Evolutionary conservation across 495 filamentous ascomycete species (phyloP).

Genomic region (Delitschia confertaspora): DNA sequence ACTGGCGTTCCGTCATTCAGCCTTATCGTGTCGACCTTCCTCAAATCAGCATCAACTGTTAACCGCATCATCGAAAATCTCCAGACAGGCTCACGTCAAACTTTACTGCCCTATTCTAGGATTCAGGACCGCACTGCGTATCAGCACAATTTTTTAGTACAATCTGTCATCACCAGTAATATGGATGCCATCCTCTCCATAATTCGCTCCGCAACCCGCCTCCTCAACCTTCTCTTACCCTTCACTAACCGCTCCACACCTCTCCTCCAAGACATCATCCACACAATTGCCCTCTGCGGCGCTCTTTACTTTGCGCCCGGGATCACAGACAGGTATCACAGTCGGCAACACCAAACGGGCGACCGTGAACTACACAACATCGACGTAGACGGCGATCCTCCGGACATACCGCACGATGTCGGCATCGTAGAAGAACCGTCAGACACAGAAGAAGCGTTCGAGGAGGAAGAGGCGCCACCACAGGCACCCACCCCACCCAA

Average conservation of each 20-base stretch:
- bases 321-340: constrained; percentile 19
- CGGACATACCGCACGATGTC: constrained; percentile 9
- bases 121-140: too few relatives aligned
- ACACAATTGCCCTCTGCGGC: constrained; percentile 31
- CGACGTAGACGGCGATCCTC: not conserved
- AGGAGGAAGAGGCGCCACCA: constrained; percentile 7
- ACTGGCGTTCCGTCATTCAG: too few relatives aligned
- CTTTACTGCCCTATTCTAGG: too few relatives aligned
- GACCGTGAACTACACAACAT: not conserved
- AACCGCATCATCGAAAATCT: too few relatives aligned
- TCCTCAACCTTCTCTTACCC: constrained; percentile 33
- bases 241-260: constrained; percentile 34
- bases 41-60: too few relatives aligned
- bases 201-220: not conserved
- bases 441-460: constrained; percentile 2
- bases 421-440: constrained; percentile 10
- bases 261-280: constrained; percentile 34
- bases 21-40: too few relatives aligned
- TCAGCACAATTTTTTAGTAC: too few relatives aligned
- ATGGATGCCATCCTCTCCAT: constrained; percentile 14
- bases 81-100: too few relatives aligned
- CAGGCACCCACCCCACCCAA: constrained; percentile 19
- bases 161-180: too few relatives aligned
- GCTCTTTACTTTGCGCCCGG: constrained; percentile 34
- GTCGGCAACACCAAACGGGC: constrained; percentile 5